Evolutionary conservation across 805 yeast species (phyloP).

Genomic region (Ogataea naganishii): DNA sequence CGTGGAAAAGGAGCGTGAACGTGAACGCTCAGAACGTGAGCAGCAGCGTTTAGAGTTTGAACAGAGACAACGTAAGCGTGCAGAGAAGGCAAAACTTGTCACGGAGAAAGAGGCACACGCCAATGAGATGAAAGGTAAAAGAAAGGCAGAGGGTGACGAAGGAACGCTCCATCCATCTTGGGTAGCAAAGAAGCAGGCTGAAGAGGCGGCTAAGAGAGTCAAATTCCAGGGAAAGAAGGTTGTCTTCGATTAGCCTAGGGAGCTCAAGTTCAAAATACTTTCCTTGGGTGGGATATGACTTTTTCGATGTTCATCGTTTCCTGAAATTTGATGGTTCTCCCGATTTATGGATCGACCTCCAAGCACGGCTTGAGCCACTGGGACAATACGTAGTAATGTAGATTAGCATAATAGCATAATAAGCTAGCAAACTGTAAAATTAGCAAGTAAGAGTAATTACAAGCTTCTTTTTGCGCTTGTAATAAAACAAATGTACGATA

Average conservation of each 20-base stretch:
- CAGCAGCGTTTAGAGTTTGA: slow-evolving; percentile 58
- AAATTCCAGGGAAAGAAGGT: slow-evolving; percentile 82
- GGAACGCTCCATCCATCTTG: slow-evolving; percentile 87
- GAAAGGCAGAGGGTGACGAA: slow-evolving; percentile 13
- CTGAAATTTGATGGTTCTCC: no score
- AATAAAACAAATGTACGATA: no score
- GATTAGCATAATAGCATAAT: no score
- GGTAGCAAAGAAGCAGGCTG: slow-evolving; percentile 79
- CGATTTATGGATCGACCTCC: no score
- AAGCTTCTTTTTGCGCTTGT: no score
- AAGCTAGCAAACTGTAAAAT: no score
- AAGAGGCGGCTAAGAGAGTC: slow-evolving; percentile 53
- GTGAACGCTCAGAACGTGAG: slow-evolving; percentile 46
- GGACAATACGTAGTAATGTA: no score
- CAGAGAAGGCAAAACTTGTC: slow-evolving; percentile 38
- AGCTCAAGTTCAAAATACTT: no score
- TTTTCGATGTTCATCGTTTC: no score
- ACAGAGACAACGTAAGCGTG: slow-evolving; percentile 63
- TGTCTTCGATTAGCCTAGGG: slow-evolving; percentile 56
- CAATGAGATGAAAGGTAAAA: slow-evolving; percentile 7
- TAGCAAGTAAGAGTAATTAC: no score
- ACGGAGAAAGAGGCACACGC: slow-evolving; percentile 7
- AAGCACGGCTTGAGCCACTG: no score
- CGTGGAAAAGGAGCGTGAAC: slow-evolving; percentile 54
- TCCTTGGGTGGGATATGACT: no score